Conservation (phyloP, 2,329 filamentous ascomycete species). For the Torrubiella hemipterigena region DNA sequence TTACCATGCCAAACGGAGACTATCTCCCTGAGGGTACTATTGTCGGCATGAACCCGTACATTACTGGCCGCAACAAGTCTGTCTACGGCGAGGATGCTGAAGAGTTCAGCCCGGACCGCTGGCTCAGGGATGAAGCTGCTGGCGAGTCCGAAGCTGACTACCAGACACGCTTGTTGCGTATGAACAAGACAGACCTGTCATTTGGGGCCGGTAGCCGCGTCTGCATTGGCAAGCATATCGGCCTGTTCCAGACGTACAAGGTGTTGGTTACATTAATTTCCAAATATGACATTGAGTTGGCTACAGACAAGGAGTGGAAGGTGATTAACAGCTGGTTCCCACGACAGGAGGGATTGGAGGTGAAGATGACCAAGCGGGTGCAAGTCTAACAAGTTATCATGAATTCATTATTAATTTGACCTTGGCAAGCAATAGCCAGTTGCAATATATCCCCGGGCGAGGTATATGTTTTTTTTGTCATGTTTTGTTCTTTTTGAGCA, state of each 20-base stretch:
- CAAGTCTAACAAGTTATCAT: no score
- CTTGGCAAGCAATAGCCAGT: no score
- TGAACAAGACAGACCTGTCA: slow-evolving; percentile 23
- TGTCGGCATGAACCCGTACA: slow-evolving; percentile 23
- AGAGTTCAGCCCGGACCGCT: slow-evolving; percentile 29
- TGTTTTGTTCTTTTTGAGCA: no score
- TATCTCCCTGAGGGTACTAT: slow-evolving; percentile 18
- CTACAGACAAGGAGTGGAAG: slow-evolving; percentile 10
- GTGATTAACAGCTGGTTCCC: slow-evolving; percentile 1
- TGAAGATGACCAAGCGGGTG: no score
- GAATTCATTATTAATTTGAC: no score
- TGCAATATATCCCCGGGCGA: no score
- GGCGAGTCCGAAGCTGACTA: slow-evolving; percentile 9
- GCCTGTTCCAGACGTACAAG: slow-evolving; percentile 30
- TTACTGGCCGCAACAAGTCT: slow-evolving; percentile 19
- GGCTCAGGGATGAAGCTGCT: slow-evolving; percentile 11
- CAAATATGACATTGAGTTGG: slow-evolving; percentile 20
- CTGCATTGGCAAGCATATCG: slow-evolving; percentile 29
- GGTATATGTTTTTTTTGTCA: no score
- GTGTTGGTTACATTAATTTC: slow-evolving; percentile 30
- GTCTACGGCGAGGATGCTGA: slow-evolving; percentile 30
- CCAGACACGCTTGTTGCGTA: slow-evolving; percentile 15
- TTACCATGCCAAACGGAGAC: slow-evolving; percentile 16
- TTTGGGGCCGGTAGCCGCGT: slow-evolving; percentile 29
- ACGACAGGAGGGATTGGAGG: no score